Evolutionary conservation across 768 basidiomycete genomes (phyloP).

Genomic region (Mycena polygramma): DNA sequence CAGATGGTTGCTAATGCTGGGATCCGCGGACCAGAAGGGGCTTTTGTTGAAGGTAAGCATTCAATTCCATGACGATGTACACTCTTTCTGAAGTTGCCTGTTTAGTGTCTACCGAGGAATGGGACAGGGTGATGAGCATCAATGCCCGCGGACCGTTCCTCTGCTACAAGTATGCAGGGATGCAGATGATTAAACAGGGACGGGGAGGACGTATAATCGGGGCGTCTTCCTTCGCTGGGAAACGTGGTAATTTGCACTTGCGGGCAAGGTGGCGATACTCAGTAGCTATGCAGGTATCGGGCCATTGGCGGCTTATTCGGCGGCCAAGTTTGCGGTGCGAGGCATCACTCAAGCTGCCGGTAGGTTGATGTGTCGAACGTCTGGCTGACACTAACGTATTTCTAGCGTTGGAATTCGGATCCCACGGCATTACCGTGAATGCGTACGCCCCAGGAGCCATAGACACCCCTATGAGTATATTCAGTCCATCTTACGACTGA

Average conservation of each 20-base stretch:
- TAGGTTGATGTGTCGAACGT: constrained; percentile 25
- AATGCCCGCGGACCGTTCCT: constrained; percentile 50
- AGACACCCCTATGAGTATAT: constrained; percentile 28
- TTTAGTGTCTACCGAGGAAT: constrained; percentile 34
- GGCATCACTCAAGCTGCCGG: constrained; percentile 55
- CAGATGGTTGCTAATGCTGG: constrained; percentile 52
- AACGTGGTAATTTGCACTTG: constrained; percentile 46
- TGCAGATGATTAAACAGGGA: constrained; percentile 55
- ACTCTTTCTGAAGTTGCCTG: not conserved
- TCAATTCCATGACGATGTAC: not conserved
- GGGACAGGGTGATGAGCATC: constrained; percentile 41
- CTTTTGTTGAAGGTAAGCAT: constrained; percentile 17
- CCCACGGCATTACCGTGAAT: constrained; percentile 44
- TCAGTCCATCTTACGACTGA: not conserved
- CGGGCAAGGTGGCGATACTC: not conserved
- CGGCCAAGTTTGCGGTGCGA: constrained; percentile 58
- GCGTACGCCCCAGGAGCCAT: constrained; percentile 43
- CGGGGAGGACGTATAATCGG: constrained; percentile 57
- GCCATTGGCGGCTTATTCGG: constrained; percentile 45
- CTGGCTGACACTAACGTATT: not conserved
- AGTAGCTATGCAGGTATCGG: constrained; percentile 9
- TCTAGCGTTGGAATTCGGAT: constrained; percentile 47
- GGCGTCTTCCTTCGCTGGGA: constrained; percentile 53
- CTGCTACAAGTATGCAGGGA: constrained; percentile 53
- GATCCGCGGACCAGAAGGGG: constrained; percentile 13